These are phyloP conservation scores for Pyrrhoderma noxium DNA, from an alignment of 1,284 basidiomycete species.

Conservation along the genomic window DNA sequence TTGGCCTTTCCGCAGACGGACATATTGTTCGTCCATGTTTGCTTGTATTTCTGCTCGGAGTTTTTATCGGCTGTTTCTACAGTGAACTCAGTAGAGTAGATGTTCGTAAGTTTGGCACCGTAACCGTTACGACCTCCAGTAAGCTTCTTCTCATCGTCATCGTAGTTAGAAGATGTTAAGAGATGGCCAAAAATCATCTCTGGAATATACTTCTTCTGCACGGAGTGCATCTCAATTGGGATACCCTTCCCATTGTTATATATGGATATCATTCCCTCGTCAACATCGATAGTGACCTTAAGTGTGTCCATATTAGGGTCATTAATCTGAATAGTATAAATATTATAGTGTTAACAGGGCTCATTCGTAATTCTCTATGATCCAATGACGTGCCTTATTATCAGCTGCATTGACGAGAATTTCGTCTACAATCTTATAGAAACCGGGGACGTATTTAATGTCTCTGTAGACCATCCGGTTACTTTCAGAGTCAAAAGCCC, in stretches of 20 bases:
- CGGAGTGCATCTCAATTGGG: slow-evolving; percentile 92
- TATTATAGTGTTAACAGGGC: not conserved
- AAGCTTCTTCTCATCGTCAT: slow-evolving; percentile 98
- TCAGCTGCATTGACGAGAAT: slow-evolving; percentile 99
- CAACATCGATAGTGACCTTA: slow-evolving; percentile 82
- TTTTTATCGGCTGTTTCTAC: slow-evolving; percentile 95
- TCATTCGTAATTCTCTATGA: not conserved
- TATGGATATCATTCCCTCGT: slow-evolving; percentile 83
- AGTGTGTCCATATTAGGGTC: slow-evolving; percentile 84
- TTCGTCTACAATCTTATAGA: slow-evolving; percentile 99
- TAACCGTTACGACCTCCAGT: slow-evolving; percentile 99
- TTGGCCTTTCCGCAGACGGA: slow-evolving; percentile 79
- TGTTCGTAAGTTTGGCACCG: slow-evolving; percentile 97
- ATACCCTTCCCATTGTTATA: slow-evolving; percentile 97
- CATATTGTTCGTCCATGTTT: slow-evolving; percentile 96
- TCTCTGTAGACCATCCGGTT: slow-evolving; percentile 79
- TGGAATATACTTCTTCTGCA: slow-evolving; percentile 93
- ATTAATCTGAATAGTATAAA: slow-evolving; percentile 57
- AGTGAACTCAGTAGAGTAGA: slow-evolving; percentile 96
- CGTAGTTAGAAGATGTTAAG: slow-evolving; percentile 95
- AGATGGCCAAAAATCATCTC: slow-evolving; percentile 98
- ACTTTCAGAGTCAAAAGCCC: slow-evolving; percentile 78
- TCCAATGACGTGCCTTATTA: slow-evolving; percentile 72
- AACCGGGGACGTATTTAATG: slow-evolving; percentile 92
- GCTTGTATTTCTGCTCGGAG: slow-evolving; percentile 86